Base-by-base conservation (phyloP, 163 green algal species). In the Scenedesmus sp. region DNA sequence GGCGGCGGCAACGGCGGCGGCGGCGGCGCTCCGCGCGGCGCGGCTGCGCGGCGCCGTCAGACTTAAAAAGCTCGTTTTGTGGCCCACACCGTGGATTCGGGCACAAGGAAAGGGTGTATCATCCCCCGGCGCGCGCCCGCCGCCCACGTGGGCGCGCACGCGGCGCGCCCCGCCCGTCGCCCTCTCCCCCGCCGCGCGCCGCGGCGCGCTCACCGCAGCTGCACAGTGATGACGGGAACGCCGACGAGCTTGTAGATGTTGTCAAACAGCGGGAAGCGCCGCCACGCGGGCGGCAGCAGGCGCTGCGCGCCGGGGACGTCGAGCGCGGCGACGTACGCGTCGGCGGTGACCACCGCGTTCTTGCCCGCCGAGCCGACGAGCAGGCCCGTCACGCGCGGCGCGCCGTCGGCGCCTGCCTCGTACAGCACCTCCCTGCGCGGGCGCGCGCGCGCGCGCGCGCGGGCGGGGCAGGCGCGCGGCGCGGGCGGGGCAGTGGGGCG, bases 181-280 rank as follows among this genome's bases (percentile, higher is more conserved):
- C n/a, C n/a, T n/a, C n/a, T n/a, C n/a, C n/a, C n/a, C n/a, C n/a
- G n/a, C n/a, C n/a, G n/a, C n/a, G n/a, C n/a, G n/a, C n/a, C n/a
- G n/a, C n/a, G n/a, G n/a, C n/a, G n/a, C n/a, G 47, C 71, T 71
- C 33, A 80, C 75, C 89, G 86, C 75, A 95, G 87, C 84, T 96
- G 95, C 70, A 98, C 92, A 2, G 95, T 98, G 74, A 97, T 96
- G 26, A 98, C 95, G 7, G 95, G 94, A 83, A 98, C 95, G 29
- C 95, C 94, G 77, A 91, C 87, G 39, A 98, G 89, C 74, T 93
- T 90, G 88, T 96, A 94, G 58, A 98, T 95, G 78, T 96, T 92
- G 84, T 97, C 92, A 81, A 98, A 98, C 80, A 71, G 51, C n/a
- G 28, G 20, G 22, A 82, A 75, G 18, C 64, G 62, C n/a, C 94